phyloP scores from a whole-genome alignment of 2,329 filamentous ascomycete genomes.

The Trichoderma aggressivum region DNA sequence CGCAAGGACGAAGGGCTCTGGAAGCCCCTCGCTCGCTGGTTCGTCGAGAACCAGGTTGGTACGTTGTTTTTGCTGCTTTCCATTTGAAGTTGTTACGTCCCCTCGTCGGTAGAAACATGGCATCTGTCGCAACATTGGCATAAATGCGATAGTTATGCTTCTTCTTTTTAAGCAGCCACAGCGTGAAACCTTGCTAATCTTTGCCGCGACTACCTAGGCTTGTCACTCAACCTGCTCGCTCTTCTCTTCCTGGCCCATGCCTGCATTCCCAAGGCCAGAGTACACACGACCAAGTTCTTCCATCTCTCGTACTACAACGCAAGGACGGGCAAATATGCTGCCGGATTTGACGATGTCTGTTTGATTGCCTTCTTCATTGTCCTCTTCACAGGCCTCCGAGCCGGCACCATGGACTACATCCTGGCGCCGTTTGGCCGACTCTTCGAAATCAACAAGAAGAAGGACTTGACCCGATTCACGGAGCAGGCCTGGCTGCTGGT shows the following conservation, averaged over 20 bases:
- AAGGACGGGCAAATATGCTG: slow-evolving; percentile 64
- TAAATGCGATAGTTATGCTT: neutral
- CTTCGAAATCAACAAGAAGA: slow-evolving; percentile 70
- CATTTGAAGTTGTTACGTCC: neutral
- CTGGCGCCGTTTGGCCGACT: slow-evolving; percentile 72
- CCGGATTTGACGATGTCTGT: slow-evolving; percentile 75
- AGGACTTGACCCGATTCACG: slow-evolving; percentile 77
- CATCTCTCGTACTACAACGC: slow-evolving; percentile 78
- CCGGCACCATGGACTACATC: slow-evolving; percentile 81
- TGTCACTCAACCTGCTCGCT: slow-evolving; percentile 81
- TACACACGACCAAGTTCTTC: slow-evolving; percentile 84
- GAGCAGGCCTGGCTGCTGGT: slow-evolving; percentile 91
- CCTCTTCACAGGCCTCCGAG: slow-evolving; percentile 82
- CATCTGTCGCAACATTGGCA: neutral
- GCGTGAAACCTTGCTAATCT: neutral
- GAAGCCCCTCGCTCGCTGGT: slow-evolving; percentile 62
- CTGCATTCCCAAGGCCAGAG: slow-evolving; percentile 75
- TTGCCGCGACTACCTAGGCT: slow-evolving; percentile 45
- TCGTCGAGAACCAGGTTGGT: slow-evolving; percentile 80
- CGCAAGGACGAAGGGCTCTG: slow-evolving; percentile 60
- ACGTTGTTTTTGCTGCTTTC: slow-evolving; percentile 35
- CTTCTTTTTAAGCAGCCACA: slow-evolving; percentile 8
- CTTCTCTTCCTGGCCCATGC: slow-evolving; percentile 79
- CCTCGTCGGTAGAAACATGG: neutral
- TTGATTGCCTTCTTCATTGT: slow-evolving; percentile 76